Evolutionary conservation across 805 yeast genomes (phyloP).

Genomic region (Hanseniaspora pseudoguilliermondii): DNA sequence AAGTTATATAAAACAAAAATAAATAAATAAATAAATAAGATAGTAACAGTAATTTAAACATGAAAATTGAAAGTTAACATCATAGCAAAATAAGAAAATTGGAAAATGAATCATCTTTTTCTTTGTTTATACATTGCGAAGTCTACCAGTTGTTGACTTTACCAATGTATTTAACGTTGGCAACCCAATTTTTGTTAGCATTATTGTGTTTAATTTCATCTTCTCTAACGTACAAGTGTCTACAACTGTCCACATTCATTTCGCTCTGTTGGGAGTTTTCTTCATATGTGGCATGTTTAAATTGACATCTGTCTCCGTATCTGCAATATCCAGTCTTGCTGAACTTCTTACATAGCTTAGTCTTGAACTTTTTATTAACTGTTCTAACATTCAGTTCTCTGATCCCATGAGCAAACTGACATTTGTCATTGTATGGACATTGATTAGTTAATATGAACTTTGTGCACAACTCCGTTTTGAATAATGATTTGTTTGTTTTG

Average conservation of each 20-base stretch:
- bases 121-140: neutral
- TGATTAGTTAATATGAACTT: conserved; percentile 54
- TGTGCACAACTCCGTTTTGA: conserved; percentile 83
- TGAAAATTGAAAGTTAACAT: no score
- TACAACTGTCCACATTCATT: conserved; percentile 1
- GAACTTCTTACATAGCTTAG: conserved; percentile 88
- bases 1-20: neutral
- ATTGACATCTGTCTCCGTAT: conserved; percentile 84
- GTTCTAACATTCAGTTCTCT: conserved; percentile 60
- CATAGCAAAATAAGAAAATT: neutral
- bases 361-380: conserved; percentile 68
- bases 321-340: conserved; percentile 66
- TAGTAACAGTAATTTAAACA: no score
- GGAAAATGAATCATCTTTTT: neutral
- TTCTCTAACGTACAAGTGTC: conserved; percentile 8
- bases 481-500: conserved; percentile 48
- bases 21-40: neutral
- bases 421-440: conserved; percentile 82
- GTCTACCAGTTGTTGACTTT: conserved; percentile 11
- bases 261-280: conserved; percentile 17
- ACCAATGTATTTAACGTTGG: conserved; percentile 10
- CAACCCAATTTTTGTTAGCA: conserved; percentile 1
- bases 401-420: conserved; percentile 89
- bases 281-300: conserved; percentile 54
- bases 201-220: neutral